Evolutionary conservation across 768 basidiomycete species (phyloP).

Genomic region (Nevesoporus exiguus): DNA sequence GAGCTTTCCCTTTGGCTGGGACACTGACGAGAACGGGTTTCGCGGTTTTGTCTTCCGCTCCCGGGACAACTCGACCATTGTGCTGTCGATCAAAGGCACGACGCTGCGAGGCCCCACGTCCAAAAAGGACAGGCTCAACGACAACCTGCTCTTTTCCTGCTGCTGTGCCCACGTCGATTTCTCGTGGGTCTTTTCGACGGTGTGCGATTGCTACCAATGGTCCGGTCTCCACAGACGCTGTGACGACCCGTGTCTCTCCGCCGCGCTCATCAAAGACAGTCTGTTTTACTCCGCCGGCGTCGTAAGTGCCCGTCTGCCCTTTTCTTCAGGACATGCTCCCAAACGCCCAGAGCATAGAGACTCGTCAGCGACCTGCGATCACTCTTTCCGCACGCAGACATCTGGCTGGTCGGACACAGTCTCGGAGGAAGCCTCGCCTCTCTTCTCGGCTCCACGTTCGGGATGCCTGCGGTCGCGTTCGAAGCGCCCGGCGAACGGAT

Average conservation of each 20-base stretch:
- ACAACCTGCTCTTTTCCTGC: conserved; percentile 86
- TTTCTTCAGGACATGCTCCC: conserved; percentile 2
- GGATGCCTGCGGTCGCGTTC: conserved; percentile 60
- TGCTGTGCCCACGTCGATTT: conserved; percentile 91
- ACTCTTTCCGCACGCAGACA: conserved; percentile 54
- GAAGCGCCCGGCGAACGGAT: conserved; percentile 64
- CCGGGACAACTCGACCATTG: conserved; percentile 73
- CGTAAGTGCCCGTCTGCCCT: conserved; percentile 41
- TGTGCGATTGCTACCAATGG: conserved; percentile 77
- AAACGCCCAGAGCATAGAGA: conserved; percentile 33
- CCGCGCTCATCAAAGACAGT: conserved; percentile 82
- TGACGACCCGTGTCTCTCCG: conserved; percentile 75
- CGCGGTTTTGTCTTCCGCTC: conserved; percentile 87
- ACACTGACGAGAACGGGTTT: conserved; percentile 66
- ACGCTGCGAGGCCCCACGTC: conserved; percentile 83
- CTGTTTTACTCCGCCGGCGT: conserved; percentile 91
- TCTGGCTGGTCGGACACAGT: conserved; percentile 62
- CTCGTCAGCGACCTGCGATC: conserved; percentile 55
- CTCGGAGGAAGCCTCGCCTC: conserved; percentile 65
- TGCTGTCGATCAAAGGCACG: conserved; percentile 90
- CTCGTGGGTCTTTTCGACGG: conserved; percentile 79
- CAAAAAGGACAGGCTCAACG: conserved; percentile 90
- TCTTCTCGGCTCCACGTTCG: conserved; percentile 62
- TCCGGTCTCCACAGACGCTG: conserved; percentile 60
- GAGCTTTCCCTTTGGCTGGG: conserved; percentile 84